A percentile compares a stretch with the other conserved stretches of the same genome.
phyloP scores from a whole-genome alignment of 192 early-diverging fungal genomes.

The Coemansia javaensis region DNA sequence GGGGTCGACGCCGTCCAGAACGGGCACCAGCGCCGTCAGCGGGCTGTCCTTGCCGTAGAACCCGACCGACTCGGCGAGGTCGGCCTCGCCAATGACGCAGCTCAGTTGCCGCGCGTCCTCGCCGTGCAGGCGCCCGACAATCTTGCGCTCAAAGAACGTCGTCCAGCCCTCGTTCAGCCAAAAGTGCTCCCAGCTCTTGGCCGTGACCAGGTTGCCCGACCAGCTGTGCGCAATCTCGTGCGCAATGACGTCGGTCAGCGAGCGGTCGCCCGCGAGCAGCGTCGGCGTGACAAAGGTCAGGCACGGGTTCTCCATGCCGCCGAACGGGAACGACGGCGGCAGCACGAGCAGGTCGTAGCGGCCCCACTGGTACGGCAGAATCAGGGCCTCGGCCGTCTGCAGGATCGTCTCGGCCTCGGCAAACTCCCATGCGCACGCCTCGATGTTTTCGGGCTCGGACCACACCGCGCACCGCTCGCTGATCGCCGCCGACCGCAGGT shows the following conservation, averaged over 20 bases:
- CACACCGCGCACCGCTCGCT: constrained; percentile 94
- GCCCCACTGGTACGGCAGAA: constrained; percentile 95
- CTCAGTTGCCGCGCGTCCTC: constrained; percentile 73
- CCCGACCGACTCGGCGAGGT: constrained; percentile 66
- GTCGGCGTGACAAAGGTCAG: constrained; percentile 98
- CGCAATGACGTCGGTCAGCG: constrained; percentile 89
- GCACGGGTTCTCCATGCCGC: constrained; percentile 97
- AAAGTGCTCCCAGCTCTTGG: constrained; percentile 74
- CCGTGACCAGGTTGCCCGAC: constrained; percentile 84
- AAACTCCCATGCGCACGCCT: constrained; percentile 94
- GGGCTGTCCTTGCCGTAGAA: constrained; percentile 62
- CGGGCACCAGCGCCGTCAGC: constrained; percentile 67
- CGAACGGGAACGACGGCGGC: constrained; percentile 83
- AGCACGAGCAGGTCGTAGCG: constrained; percentile 90
- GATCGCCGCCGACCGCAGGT: constrained; percentile 61
- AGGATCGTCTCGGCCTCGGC: constrained; percentile 66
- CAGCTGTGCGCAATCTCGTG: constrained; percentile 94
- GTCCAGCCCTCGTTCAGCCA: constrained; percentile 98
- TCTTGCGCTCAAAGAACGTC: constrained; percentile 89
- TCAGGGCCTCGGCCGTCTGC: constrained; percentile 60
- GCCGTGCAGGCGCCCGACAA: constrained; percentile 73
- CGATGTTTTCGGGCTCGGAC: constrained; percentile 77
- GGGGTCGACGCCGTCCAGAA: constrained; percentile 73
- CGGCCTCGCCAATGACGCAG: constrained; percentile 78
- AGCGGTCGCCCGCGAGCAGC: constrained; percentile 89